Evolutionary conservation across 2,329 filamentous ascomycete species (phyloP).

Genomic region (Exutisphaerella laricina): DNA sequence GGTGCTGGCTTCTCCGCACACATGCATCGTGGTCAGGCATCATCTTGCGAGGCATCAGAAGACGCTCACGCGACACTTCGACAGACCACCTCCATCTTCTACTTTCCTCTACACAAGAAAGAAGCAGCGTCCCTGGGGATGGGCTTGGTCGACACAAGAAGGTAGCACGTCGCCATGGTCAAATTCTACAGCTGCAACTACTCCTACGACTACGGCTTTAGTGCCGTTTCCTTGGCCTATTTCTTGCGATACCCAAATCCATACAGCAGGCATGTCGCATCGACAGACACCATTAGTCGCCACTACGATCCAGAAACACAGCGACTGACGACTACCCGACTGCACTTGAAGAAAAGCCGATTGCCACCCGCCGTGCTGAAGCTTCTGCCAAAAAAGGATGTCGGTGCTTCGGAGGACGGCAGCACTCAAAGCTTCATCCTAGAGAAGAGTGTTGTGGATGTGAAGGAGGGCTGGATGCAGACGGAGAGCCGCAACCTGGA

Average conservation of each 20-base stretch:
- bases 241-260: constrained; percentile 86
- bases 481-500: constrained; percentile 77
- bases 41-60: too few relatives aligned
- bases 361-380: constrained; percentile 70
- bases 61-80: too few relatives aligned
- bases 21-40: too few relatives aligned
- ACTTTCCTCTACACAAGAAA: too few relatives aligned
- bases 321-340: constrained; percentile 68
- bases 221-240: constrained; percentile 80
- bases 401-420: constrained; percentile 52
- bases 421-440: constrained; percentile 73
- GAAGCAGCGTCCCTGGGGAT: constrained; percentile 17
- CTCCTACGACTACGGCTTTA: constrained; percentile 74
- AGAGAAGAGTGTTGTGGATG: constrained; percentile 72
- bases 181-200: constrained; percentile 55
- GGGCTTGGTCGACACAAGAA: constrained; percentile 10
- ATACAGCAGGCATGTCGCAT: constrained; percentile 74
- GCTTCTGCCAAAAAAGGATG: constrained; percentile 63
- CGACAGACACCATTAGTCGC: constrained; percentile 74
- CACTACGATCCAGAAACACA: constrained; percentile 67
- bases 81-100: too few relatives aligned
- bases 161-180: constrained; percentile 38
- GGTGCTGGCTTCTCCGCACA: too few relatives aligned
- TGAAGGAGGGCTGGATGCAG: constrained; percentile 75
- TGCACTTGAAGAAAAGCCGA: constrained; percentile 77